Evolutionary conservation across 78 protist species (phyloP).

Genomic region (Planoprotostelium fungivorum): DNA sequence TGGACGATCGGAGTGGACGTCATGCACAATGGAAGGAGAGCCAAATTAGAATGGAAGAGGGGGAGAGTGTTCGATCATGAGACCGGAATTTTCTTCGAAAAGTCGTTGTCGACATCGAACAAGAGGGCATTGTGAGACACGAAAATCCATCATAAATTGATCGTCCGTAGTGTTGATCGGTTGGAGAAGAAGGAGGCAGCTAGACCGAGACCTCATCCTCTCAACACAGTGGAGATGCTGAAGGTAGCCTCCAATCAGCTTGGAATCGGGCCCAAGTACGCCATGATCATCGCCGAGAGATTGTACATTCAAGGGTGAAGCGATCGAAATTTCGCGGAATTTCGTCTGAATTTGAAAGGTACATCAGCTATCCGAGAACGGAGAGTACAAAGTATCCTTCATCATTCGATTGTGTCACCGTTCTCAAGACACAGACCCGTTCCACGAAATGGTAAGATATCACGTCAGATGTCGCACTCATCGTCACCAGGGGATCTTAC

Average conservation of each 20-base stretch:
- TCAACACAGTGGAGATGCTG: constrained; percentile 93
- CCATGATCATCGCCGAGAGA: constrained; percentile 79
- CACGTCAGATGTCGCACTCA: neutral
- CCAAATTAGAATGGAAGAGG: constrained; percentile 66
- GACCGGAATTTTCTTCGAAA: constrained; percentile 18
- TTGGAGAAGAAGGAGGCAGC: neutral
- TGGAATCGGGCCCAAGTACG: constrained; percentile 59
- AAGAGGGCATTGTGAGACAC: constrained; percentile 2
- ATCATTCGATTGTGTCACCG: neutral
- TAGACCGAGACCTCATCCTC: constrained; percentile 84
- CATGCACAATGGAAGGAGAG: neutral
- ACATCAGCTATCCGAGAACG: constrained; percentile 96
- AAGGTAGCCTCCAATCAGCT: constrained; percentile 76
- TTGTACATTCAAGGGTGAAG: constrained; percentile 82
- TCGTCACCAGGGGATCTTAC: neutral
- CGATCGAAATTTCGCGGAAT: neutral
- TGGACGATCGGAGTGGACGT: constrained; percentile 39
- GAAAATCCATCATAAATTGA: neutral
- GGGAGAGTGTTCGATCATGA: constrained; percentile 63
- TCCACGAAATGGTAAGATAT: neutral
- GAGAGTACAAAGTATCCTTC: constrained; percentile 69
- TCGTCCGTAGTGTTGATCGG: neutral
- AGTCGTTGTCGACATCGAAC: constrained; percentile 12
- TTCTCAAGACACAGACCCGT: constrained; percentile 3
- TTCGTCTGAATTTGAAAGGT: neutral